phyloP scores from a whole-genome alignment of 176 grass and related monocot species.

The Rhipidocladum racemiflorum region DNA sequence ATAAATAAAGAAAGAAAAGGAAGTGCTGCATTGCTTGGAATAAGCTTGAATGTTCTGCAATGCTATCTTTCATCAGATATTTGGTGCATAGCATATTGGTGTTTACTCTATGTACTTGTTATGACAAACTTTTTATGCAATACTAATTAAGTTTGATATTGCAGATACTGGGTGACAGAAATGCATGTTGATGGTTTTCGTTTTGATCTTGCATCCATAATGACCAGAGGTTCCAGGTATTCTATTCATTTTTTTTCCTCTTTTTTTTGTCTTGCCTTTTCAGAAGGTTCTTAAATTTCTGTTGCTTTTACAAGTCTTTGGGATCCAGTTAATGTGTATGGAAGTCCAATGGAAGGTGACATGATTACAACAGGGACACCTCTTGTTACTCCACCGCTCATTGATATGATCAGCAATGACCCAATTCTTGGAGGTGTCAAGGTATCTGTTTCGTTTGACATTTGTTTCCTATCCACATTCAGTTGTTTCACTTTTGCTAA shows the following conservation, averaged over 20 bases:
- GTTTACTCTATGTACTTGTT: constrained; percentile 8
- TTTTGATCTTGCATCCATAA: constrained; percentile 91
- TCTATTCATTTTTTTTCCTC: not conserved
- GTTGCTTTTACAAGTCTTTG: constrained; percentile 59
- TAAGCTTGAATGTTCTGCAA: not conserved
- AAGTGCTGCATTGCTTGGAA: not conserved
- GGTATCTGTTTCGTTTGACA: constrained; percentile 46
- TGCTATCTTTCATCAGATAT: not conserved
- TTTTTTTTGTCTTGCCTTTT: not conserved
- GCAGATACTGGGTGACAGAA: constrained; percentile 95
- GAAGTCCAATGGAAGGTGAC: constrained; percentile 63
- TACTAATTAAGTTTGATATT: constrained; percentile 18
- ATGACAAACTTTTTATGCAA: not conserved
- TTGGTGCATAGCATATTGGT: not conserved
- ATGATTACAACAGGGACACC: constrained; percentile 68
- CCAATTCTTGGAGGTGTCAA: constrained; percentile 84
- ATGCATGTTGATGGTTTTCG: constrained; percentile 99
- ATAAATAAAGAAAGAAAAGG: not conserved
- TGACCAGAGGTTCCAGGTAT: constrained; percentile 92
- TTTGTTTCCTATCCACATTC: not conserved
- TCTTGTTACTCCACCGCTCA: constrained; percentile 64
- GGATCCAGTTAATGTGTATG: constrained; percentile 91
- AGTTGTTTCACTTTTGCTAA: constrained; percentile 5
- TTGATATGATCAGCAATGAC: constrained; percentile 99
- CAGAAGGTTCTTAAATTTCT: constrained; percentile 8